phyloP scores from a whole-genome alignment of 257 asterid genomes.

The Solanum acaule region DNA sequence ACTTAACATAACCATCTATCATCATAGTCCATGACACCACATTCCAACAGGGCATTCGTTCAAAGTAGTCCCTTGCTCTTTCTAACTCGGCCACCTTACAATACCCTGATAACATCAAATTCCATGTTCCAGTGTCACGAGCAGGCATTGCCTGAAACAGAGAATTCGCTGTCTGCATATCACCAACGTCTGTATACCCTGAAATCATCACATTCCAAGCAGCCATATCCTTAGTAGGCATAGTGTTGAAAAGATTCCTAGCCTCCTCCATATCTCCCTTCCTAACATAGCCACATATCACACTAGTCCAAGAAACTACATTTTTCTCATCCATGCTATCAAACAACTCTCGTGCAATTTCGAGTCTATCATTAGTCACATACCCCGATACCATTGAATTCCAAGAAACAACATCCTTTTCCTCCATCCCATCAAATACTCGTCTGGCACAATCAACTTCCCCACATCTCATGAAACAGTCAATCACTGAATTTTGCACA shows the following conservation, averaged over 20 bases:
- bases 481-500: constrained; percentile 9
- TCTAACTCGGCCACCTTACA: neutral
- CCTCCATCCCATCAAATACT: constrained; percentile 11
- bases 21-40: constrained; percentile 15
- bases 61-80: neutral
- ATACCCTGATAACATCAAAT: constrained; percentile 4
- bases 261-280: constrained; percentile 5
- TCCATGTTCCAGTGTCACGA: neutral
- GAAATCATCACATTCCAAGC: constrained; percentile 5
- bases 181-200: neutral
- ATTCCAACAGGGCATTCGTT: constrained; percentile 2
- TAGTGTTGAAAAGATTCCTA: neutral
- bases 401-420: constrained; percentile 15
- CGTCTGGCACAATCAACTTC: neutral
- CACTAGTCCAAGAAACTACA: constrained; percentile 9
- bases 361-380: neutral
- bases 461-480: constrained; percentile 7
- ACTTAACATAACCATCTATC: constrained; percentile 4
- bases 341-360: neutral
- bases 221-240: neutral
- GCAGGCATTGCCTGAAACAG: neutral
- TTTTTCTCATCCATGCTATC: constrained; percentile 1
- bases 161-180: neutral
- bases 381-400: constrained; percentile 8
- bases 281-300: neutral